Percentiles rank a stretch among this genome's conserved stretches.
These are phyloP conservation scores for Leucaena leucocephala DNA, from an alignment of 306 rosid species.

Conservation along the genomic window DNA sequence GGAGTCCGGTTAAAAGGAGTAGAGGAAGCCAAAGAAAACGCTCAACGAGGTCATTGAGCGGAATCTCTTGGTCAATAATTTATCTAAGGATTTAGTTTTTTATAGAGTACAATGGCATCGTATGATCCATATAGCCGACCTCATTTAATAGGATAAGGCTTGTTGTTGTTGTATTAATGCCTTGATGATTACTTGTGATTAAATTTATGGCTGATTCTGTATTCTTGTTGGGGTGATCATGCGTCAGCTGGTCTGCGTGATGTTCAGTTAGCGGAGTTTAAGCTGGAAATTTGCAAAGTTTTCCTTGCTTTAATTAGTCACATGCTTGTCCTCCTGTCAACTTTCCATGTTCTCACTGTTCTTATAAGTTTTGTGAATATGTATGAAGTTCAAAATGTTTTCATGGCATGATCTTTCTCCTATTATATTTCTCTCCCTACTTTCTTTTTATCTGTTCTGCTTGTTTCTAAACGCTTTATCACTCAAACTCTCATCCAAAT, in stretches of 20 bases:
- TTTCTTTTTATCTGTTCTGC: background rate
- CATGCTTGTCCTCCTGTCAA: conserved; percentile 25
- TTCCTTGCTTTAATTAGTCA: background rate
- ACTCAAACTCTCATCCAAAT: background rate
- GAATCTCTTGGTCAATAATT: no score
- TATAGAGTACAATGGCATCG: no score
- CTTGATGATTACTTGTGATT: conserved; percentile 33
- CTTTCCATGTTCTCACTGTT: conserved; percentile 25
- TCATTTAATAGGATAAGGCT: no score
- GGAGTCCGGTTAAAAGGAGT: no score
- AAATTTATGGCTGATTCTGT: conserved; percentile 35
- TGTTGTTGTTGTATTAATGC: no score
- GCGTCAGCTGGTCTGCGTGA: conserved; percentile 9
- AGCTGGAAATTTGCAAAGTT: background rate
- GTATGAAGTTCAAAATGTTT: conserved; percentile 24
- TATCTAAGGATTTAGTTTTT: no score
- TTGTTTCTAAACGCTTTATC: background rate
- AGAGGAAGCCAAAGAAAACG: no score
- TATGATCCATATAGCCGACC: no score
- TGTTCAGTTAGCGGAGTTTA: background rate
- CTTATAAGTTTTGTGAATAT: conserved; percentile 37
- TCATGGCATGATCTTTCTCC: background rate
- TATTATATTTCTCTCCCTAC: background rate
- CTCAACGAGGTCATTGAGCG: no score
- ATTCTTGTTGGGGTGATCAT: conserved; percentile 23